Evolutionary conservation across 139 green algal species (phyloP), one percentile per base, ranked within the genome.

Genomic region (Chlorokybus atmophyticus): DNA sequence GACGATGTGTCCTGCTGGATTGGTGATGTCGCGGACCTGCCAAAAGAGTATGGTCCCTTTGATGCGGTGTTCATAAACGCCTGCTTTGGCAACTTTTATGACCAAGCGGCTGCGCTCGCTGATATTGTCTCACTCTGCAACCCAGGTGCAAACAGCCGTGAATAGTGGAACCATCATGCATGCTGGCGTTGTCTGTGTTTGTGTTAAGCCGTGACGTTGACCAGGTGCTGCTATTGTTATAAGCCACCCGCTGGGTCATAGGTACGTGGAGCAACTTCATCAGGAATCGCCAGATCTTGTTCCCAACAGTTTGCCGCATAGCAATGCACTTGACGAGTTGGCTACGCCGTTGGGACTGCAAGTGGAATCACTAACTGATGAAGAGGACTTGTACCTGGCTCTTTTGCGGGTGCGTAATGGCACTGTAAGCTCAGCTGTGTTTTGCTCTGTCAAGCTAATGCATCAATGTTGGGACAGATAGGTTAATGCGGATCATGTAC

Each of bases 41-140:
- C 48, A 24, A 24, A n/a, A 3, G 26, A 21, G 28, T 47, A 21
- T 44, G 35, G 10, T 21, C 35, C 4, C 49, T 61, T 51, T 51
- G 49, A 61, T 41, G 59, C 40, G 7, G 31, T 42, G 4, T 61
- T 67, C 59, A 60, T 67, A 48, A 67, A 67, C 40, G 47, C 49
- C 25, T 40, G 50, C 19, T 67, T 67, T 19, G 59, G 59, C 26
- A 67, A 67, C 48, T 6, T 67, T 10, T 27, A 52, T 32, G 59
- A 50, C 26, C 59, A 67, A 32, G 24, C 3, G 4, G 40, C 32
- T 7, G 35, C 35, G 35, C 35, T 44, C n/a, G n/a, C n/a, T n/a
- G n/a, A n/a, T n/a, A n/a, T n/a, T n/a, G n/a, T n/a, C n/a, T n/a
- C n/a, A n/a, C n/a, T n/a, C n/a, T n/a, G n/a, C n/a, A n/a, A n/a